phyloP scores from a whole-genome alignment of 257 asterid species.

The Fraxinus quadrangulata region DNA sequence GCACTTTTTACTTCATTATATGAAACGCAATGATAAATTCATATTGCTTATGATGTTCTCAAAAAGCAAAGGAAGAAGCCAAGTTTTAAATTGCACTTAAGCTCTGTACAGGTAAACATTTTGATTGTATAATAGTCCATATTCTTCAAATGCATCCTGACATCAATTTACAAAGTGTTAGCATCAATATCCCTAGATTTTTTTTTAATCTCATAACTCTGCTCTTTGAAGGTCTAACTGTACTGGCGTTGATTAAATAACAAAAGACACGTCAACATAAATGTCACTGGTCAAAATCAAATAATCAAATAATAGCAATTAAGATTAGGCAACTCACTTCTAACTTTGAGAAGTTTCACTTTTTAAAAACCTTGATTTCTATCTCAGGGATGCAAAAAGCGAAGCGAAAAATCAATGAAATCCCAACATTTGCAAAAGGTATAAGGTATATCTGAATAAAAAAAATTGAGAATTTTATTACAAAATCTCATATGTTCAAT shows the following conservation, averaged over 20 bases:
- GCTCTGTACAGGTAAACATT: conserved; percentile 77
- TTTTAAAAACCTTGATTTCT: neutral
- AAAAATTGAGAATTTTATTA: too few relatives aligned
- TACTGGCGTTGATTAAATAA: too few relatives aligned
- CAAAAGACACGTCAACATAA: neutral
- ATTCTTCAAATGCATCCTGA: conserved; percentile 92
- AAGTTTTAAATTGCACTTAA: conserved; percentile 38
- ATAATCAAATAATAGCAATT: neutral
- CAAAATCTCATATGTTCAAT: neutral
- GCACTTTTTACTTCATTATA: neutral
- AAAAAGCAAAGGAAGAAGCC: neutral
- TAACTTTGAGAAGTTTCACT: conserved; percentile 73
- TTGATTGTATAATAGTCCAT: conserved; percentile 64
- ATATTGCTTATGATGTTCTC: neutral
- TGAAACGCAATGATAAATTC: neutral
- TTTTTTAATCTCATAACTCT: neutral
- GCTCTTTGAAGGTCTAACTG: neutral
- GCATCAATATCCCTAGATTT: neutral
- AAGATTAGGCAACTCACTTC: conserved; percentile 56
- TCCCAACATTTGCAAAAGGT: too few relatives aligned
- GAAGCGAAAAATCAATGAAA: too few relatives aligned
- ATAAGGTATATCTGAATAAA: too few relatives aligned
- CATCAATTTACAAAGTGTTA: conserved; percentile 19
- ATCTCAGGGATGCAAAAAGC: too few relatives aligned
- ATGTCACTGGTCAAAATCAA: neutral